Evolutionary conservation across 495 filamentous ascomycete genomes (phyloP).

Genomic region (Cercophora sp.): DNA sequence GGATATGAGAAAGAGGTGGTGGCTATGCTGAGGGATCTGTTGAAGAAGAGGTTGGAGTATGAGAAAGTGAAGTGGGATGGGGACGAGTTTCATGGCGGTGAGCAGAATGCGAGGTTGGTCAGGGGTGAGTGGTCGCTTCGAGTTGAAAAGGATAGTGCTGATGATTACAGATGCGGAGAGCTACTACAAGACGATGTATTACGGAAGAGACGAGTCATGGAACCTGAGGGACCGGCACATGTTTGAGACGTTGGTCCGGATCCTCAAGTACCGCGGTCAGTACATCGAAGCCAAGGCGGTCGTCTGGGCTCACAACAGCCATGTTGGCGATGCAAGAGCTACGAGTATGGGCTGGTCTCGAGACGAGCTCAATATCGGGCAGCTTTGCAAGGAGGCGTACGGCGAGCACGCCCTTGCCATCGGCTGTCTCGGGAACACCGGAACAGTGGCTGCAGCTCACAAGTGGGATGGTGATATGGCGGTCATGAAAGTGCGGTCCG

Average conservation of each 20-base stretch:
- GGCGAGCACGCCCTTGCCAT: constrained; percentile 46
- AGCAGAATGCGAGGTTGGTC: constrained; percentile 55
- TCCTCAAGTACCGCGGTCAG: constrained; percentile 40
- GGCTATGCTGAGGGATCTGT: constrained; percentile 42
- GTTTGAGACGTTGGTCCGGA: constrained; percentile 50
- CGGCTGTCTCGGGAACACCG: constrained; percentile 52
- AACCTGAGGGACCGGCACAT: constrained; percentile 57
- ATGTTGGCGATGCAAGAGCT: constrained; percentile 55
- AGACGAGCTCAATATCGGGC: constrained; percentile 53
- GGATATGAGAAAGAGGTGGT: constrained; percentile 50
- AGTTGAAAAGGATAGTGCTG: background rate
- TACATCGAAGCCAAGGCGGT: constrained; percentile 42
- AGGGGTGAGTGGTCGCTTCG: constrained; percentile 22
- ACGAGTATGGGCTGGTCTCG: constrained; percentile 51
- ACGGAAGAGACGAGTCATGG: constrained; percentile 52
- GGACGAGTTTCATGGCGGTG: constrained; percentile 50
- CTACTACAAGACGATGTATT: constrained; percentile 60
- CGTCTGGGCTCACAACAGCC: constrained; percentile 60
- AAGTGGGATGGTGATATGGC: constrained; percentile 57
- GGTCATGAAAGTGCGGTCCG: constrained; percentile 41
- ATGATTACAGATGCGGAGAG: constrained; percentile 44
- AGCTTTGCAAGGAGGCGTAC: constrained; percentile 51
- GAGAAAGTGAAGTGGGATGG: constrained; percentile 31
- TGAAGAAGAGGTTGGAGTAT: constrained; percentile 46
- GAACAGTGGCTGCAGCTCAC: constrained; percentile 54